Conservation (phyloP, 495 filamentous ascomycete species). For the Parathielavia appendiculata region DNA sequence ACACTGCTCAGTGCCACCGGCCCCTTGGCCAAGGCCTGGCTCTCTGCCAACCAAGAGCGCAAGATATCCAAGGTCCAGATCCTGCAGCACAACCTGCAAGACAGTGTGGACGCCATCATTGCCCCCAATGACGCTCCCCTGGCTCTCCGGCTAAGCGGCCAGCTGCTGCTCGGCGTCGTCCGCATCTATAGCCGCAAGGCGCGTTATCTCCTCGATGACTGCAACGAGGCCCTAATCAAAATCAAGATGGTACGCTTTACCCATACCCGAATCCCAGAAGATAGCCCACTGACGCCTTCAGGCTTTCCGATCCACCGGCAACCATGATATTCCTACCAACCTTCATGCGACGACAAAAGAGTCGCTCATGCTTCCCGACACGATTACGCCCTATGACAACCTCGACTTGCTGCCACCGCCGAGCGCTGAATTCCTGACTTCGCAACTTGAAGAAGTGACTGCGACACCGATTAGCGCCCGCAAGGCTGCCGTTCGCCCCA, state of each 20-base stretch:
- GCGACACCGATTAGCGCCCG: constrained; percentile 45
- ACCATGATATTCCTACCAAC: constrained; percentile 72
- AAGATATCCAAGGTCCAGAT: constrained; percentile 95
- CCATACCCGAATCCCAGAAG: background rate
- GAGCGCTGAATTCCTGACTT: constrained; percentile 68
- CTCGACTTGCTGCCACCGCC: constrained; percentile 61
- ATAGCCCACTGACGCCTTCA: constrained; percentile 39
- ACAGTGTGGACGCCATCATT: constrained; percentile 90
- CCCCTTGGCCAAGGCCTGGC: constrained; percentile 94
- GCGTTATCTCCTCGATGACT: constrained; percentile 92
- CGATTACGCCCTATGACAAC: constrained; percentile 82
- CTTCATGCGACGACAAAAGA: constrained; percentile 57
- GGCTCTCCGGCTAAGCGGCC: constrained; percentile 88
- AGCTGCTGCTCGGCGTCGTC: constrained; percentile 90
- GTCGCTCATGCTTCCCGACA: constrained; percentile 76
- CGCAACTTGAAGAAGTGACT: constrained; percentile 55
- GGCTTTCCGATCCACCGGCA: constrained; percentile 74
- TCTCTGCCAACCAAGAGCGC: constrained; percentile 94
- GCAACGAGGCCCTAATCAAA: constrained; percentile 93
- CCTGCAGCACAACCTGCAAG: constrained; percentile 83
- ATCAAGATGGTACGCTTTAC: constrained; percentile 78
- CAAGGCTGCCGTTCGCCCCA: constrained; percentile 45
- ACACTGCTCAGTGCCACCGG: constrained; percentile 93
- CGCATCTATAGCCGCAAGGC: constrained; percentile 96
- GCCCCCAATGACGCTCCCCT: constrained; percentile 90